Base-by-base conservation (phyloP, 129 eudicot genomes). In the Artemisia tridentata region DNA sequence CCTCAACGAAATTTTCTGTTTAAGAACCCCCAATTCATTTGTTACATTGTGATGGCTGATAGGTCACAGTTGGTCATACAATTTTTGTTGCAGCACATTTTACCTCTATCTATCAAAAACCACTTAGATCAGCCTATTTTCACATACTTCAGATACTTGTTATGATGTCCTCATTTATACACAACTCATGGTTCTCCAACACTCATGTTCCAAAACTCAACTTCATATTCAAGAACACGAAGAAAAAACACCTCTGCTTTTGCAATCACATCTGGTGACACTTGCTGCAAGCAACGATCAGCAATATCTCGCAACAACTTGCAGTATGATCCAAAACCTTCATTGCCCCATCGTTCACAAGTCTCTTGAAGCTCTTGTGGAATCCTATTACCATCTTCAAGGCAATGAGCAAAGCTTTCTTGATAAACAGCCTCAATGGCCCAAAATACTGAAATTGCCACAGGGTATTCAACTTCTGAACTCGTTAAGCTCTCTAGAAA, bases 151-250 rank as follows among this genome's bases (percentile, higher is more conserved):
- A 34, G 34, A 49, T 55, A 48, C 48, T 46, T 27, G 11, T 67
- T 48, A 38, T 17, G 0, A 43, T 2, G 12, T 66, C 47, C 11
- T 19, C 23, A 27, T 31, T 16, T 11, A 23, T 34, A n/a, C 6
- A 31, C 11, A 19, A 53, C 51, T 57, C 73, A 58, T 48, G 62
- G 52, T 17, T 61, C 70, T 38, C 84, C 80, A 3, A 56, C 73
- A 72, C 96, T 87, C 96, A 89, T 85, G 82, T 90, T 93, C 97
- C 98, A 89, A 50, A 93, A 88, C 57, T 80, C 92, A 13, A 93
- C 84, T 85, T 93, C 98, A 63, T 75, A 80, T 52, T 93, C 96
- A 58, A 93, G 87, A 66, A 86, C 84, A 43, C 50, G 54, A 12
- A 89, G 20, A 23, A 89, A 75, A 20, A 19, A 48, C 27, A 74